Evolutionary conservation across 1,139 yeast genomes (phyloP).

Genomic region (Candida glucosophila): DNA sequence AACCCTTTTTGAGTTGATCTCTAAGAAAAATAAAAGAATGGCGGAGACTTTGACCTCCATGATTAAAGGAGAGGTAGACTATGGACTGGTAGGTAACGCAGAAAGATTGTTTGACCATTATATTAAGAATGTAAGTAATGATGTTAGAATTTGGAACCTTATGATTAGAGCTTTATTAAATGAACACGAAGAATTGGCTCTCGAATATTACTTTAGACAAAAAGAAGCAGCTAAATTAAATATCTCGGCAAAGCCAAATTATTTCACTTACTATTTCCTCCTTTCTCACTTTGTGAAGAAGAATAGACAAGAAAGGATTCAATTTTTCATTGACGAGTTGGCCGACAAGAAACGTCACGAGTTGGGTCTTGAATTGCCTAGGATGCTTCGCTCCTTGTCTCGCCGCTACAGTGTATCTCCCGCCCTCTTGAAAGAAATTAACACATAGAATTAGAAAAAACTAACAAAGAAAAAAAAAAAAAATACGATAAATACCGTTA

Average conservation of each 20-base stretch:
- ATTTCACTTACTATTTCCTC: constrained; percentile 49
- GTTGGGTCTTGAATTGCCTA: constrained; percentile 37
- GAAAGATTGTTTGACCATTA: constrained; percentile 39
- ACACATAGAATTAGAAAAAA: constrained; percentile 2
- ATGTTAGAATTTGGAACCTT: constrained; percentile 49
- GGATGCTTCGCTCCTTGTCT: constrained; percentile 10
- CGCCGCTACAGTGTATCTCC: constrained; percentile 7
- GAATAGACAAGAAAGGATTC: constrained; percentile 23
- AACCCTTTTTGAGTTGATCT: constrained; percentile 30
- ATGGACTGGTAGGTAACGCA: constrained; percentile 43
- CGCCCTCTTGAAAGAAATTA: constrained; percentile 5
- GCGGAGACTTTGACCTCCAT: constrained; percentile 45
- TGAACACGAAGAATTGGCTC: constrained; percentile 30
- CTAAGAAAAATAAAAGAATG: constrained; percentile 25
- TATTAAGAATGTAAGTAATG: constrained; percentile 18
- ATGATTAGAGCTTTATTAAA: constrained; percentile 43
- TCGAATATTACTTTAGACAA: constrained; percentile 26
- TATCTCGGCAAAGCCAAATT: constrained; percentile 34
- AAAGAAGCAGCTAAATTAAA: constrained; percentile 14
- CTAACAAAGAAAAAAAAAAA: constrained; percentile 1
- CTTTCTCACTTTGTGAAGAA: constrained; percentile 33
- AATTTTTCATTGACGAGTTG: constrained; percentile 29
- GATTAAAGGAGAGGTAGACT: constrained; percentile 47
- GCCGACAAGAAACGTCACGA: constrained; percentile 13
- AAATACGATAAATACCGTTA: not conserved